A percentile compares a stretch with the other conserved stretches of the same genome.
Evolutionary conservation across 75 land plant genomes (phyloP).

Genomic region (Isoetes taiwanensis): DNA sequence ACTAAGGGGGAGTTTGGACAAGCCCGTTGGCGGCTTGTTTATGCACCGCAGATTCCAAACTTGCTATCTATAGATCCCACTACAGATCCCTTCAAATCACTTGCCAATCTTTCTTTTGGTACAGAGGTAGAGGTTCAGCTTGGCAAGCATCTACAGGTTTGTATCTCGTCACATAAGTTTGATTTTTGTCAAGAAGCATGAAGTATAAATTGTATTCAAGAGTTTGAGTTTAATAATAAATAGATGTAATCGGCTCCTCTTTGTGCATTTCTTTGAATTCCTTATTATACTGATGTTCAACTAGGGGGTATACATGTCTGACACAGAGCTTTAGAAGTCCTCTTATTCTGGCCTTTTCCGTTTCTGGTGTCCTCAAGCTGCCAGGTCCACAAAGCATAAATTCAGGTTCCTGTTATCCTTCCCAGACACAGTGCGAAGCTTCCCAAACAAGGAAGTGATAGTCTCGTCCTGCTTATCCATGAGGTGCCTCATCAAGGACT

Average conservation of each 20-base stretch:
- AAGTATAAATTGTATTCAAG: not conserved
- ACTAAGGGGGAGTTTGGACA: slow-evolving; percentile 95
- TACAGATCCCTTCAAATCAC: slow-evolving; percentile 82
- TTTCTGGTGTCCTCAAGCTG: too few species aligned
- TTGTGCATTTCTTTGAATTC: not conserved
- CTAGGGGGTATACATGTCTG: too few species aligned
- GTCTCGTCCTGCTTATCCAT: too few species aligned
- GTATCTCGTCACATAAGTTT: not conserved
- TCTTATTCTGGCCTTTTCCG: too few species aligned
- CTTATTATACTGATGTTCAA: too few species aligned
- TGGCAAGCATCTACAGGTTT: slow-evolving; percentile 91
- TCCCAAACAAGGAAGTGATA: too few species aligned
- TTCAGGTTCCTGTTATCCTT: too few species aligned
- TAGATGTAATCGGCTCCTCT: not conserved
- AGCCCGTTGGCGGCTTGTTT: slow-evolving; percentile 95
- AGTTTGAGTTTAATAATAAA: not conserved
- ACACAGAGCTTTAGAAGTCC: too few species aligned
- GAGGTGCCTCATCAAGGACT: not conserved
- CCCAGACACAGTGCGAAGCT: too few species aligned
- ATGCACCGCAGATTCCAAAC: slow-evolving; percentile 93
- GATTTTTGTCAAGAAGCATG: not conserved
- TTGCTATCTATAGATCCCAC: slow-evolving; percentile 79
- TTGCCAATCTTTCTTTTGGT: slow-evolving; percentile 82
- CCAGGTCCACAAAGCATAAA: too few species aligned
- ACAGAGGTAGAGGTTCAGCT: slow-evolving; percentile 96